Evolutionary conservation across 257 asterid species (phyloP), one percentile per base, ranked within the genome.

Genomic region (Catharanthus roseus): DNA sequence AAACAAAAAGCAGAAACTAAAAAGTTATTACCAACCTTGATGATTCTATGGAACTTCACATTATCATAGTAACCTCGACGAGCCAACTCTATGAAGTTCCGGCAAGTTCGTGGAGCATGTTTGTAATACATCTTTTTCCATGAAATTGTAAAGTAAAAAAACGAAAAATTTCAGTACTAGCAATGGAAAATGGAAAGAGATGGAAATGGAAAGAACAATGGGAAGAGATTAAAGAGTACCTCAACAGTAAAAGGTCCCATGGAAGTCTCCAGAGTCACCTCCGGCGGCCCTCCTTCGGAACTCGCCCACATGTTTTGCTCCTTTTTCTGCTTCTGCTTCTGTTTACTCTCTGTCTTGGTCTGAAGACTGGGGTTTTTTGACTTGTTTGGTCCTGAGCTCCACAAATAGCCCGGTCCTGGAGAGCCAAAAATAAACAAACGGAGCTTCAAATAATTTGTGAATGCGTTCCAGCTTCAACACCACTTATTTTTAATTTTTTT

Each of bases 71-170:
- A 93, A 55, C 99, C 99, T 75, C 85, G 88, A 74, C 96, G 95
- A 82, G 97, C 87, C 72, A 95, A 96, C 86, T 86, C 93, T 3
- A 88, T 69, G 88, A 95, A 95, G 77, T 95, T 95, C 77, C 93
- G 82, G 86, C 97, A 91, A 61, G 99, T 95, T 64, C 91, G 81
- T 8, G 97, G 99, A 4, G 99, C 92, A 79, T 91, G 97, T 81
- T 87, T 87, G 88, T 86, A 81, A 75, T 95, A 91, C 97, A 95
- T 91, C 97, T 85, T 68, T 41, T 41, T 16, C 4, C 41, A 4
- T 24, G 2, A 1, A 28, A 21, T 31, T 28, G 31, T 28, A 16
- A 41, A 38, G 42, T 0, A 36, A 55, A 31, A 79, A 5, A 38
- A 38, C 9, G 0, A 15, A 54, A 10, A 23, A 11, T 18, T 8